phyloP scores from a whole-genome alignment of 768 basidiomycete genomes.

The Podaxis carcinomalis region DNA sequence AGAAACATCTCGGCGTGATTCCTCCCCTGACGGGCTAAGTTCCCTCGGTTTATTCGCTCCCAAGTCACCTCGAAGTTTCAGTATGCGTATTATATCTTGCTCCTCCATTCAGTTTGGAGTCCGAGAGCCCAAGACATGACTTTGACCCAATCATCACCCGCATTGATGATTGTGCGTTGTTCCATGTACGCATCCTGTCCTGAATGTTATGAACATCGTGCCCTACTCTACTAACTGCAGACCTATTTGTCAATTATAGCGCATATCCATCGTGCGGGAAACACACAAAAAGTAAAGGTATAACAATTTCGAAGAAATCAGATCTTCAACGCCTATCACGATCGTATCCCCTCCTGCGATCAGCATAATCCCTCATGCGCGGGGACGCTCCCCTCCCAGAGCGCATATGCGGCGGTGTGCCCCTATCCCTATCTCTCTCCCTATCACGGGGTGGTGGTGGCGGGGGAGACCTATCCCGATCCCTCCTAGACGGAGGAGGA shows the following conservation, averaged over 20 bases:
- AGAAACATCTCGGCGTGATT: no score
- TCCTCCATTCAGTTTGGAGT: no score
- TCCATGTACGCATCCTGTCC: no score
- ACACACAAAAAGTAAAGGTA: background rate
- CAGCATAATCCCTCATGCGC: conserved; percentile 6
- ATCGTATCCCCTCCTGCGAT: conserved; percentile 1
- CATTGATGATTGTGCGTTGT: no score
- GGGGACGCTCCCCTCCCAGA: conserved; percentile 6
- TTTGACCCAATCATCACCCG: no score
- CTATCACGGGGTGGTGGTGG: conserved; percentile 13
- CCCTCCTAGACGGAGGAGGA: conserved; percentile 16
- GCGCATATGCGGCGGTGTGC: conserved; percentile 2
- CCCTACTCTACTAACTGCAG: no score
- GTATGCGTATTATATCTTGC: no score
- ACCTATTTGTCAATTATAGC: background rate
- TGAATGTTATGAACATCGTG: no score
- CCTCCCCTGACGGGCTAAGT: no score
- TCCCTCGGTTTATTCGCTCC: no score
- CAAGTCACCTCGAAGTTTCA: no score
- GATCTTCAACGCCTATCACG: conserved; percentile 7
- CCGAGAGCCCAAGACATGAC: no score
- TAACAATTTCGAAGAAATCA: background rate
- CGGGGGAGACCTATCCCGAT: conserved; percentile 14
- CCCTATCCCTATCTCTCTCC: conserved; percentile 13
- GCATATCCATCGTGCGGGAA: background rate